These are phyloP conservation scores for Annulohypoxylon moriforme DNA, from an alignment of 495 filamentous ascomycete genomes.

Conservation along the genomic window DNA sequence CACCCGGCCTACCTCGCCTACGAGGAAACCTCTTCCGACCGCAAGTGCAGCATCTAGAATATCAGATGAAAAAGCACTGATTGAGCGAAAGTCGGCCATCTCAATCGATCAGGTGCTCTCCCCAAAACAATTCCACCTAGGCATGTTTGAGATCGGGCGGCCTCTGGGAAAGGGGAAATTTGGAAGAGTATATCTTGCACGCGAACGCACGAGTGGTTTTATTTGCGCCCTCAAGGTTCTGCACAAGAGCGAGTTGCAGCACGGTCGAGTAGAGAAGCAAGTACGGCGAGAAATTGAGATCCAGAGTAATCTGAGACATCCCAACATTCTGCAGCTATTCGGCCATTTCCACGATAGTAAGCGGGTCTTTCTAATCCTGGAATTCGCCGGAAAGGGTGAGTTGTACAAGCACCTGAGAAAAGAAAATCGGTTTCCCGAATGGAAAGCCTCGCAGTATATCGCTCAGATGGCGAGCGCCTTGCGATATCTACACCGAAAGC, in stretches of 20 bases:
- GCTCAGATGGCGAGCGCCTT: slow-evolving; percentile 98
- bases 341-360: slow-evolving; percentile 98
- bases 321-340: slow-evolving; percentile 93
- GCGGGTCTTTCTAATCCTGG: slow-evolving; percentile 93
- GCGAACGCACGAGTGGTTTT: slow-evolving; percentile 88
- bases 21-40: slow-evolving; percentile 51
- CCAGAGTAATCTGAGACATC: slow-evolving; percentile 94
- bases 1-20: slow-evolving; percentile 49
- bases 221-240: slow-evolving; percentile 97
- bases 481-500: slow-evolving; percentile 93
- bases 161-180: slow-evolving; percentile 98
- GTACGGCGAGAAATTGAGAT: slow-evolving; percentile 98
- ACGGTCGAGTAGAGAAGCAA: slow-evolving; percentile 92
- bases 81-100: slow-evolving; percentile 63
- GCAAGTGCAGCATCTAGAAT: slow-evolving; percentile 54
- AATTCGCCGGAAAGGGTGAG: slow-evolving; percentile 95
- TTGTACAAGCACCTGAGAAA: slow-evolving; percentile 95
- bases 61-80: slow-evolving; percentile 62
- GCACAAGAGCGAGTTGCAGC: slow-evolving; percentile 92
- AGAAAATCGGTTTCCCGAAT: slow-evolving; percentile 90
- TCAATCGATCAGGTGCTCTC: slow-evolving; percentile 62
- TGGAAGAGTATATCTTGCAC: slow-evolving; percentile 93
- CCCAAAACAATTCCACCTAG: slow-evolving; percentile 86
- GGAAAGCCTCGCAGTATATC: slow-evolving; percentile 95
- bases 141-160: slow-evolving; percentile 99